Conservation (phyloP, 208 protist species). For the Acanthamoeba healyi region DNA sequence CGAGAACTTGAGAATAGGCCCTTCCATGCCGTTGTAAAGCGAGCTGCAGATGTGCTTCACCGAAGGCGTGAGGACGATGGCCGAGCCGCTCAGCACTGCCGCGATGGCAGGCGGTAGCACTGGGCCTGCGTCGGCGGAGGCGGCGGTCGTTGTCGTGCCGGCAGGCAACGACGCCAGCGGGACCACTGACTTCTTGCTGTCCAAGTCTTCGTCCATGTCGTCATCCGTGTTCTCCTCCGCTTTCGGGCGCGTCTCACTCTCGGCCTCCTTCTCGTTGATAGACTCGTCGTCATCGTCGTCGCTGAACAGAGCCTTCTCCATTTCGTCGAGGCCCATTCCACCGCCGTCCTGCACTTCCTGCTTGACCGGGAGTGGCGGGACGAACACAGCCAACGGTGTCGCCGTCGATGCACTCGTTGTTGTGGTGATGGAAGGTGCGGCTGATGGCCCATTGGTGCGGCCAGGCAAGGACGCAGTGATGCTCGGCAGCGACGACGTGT, state of each 20-base stretch:
- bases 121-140: not conserved
- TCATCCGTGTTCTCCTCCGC: not conserved
- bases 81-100: constrained; percentile 23
- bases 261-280: not conserved
- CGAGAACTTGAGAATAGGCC: constrained; percentile 74
- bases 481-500: not conserved
- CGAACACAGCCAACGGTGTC: not conserved
- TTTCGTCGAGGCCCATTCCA: constrained; percentile 19
- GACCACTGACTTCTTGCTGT: not conserved
- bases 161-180: not conserved
- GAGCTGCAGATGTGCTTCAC: constrained; percentile 65
- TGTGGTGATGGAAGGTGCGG: not conserved
- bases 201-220: not conserved
- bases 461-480: not conserved
- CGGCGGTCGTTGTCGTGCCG: not conserved
- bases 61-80: not conserved
- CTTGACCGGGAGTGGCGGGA: not conserved
- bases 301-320: constrained; percentile 23
- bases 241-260: not conserved
- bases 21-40: constrained; percentile 6
- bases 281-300: not conserved
- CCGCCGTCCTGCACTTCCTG: not conserved
- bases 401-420: not conserved
- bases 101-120: constrained; percentile 6
- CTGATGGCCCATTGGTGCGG: not conserved